Percentiles rank a stretch among this genome's conserved stretches.
Evolutionary conservation across 129 eudicot species (phyloP).

Genomic region (Smallanthus sonchifolius): DNA sequence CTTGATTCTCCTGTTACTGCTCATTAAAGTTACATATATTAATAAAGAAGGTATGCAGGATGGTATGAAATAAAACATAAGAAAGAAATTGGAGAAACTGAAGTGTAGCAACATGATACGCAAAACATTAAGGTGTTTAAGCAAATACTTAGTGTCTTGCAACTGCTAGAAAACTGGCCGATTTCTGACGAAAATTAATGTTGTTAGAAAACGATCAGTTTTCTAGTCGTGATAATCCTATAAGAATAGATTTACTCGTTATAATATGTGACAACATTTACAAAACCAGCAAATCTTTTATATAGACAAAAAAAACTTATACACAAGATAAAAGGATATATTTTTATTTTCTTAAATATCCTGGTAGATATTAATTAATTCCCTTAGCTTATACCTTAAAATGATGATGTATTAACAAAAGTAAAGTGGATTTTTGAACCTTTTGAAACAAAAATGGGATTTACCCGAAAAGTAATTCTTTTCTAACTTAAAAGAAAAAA

Average conservation of each 20-base stretch:
- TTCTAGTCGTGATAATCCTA: neutral
- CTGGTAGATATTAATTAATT: neutral
- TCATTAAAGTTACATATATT: neutral
- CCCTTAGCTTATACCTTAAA: neutral
- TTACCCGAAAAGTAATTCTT: neutral
- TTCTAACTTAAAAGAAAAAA: neutral
- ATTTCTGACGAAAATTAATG: too few species aligned
- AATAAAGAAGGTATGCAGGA: neutral
- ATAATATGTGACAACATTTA: neutral
- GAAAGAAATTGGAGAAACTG: neutral
- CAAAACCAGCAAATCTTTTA: neutral
- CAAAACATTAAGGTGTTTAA: neutral
- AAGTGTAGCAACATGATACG: neutral
- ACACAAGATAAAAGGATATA: neutral
- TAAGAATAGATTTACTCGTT: neutral
- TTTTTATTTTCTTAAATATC: neutral
- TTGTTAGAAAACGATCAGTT: too few species aligned
- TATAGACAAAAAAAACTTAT: neutral
- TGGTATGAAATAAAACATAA: conserved; percentile 15
- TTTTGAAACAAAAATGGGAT: neutral
- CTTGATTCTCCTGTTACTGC: conserved; percentile 55
- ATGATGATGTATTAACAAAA: neutral
- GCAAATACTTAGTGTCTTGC: neutral
- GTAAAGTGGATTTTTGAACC: neutral
- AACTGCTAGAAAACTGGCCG: neutral